Evolutionary conservation across 139 green algal genomes (phyloP).

Genomic region (Pleodorina starrii): DNA sequence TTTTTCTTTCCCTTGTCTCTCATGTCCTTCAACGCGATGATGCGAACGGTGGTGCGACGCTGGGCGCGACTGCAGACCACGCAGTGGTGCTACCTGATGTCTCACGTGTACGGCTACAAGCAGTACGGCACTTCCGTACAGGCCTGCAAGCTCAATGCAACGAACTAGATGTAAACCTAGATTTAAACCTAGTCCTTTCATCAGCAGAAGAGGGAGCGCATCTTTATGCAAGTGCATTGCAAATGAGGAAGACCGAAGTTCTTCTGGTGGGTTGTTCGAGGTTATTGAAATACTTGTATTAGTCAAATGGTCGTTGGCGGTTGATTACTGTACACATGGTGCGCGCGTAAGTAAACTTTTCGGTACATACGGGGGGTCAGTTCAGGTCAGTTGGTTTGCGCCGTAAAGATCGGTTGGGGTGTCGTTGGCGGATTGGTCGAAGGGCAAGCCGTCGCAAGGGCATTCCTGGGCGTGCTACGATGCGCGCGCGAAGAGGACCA

Average conservation of each 20-base stretch:
- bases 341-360: neutral
- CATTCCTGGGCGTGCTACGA: too few relatives aligned
- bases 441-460: too few relatives aligned
- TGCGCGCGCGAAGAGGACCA: too few relatives aligned
- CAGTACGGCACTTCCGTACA: slow-evolving; percentile 7
- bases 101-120: neutral
- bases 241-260: neutral
- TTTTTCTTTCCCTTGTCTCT: neutral
- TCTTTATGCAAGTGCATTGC: neutral
- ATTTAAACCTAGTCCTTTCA: neutral
- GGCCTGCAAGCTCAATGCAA: slow-evolving; percentile 13
- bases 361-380: neutral
- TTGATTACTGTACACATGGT: neutral
- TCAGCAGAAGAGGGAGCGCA: neutral
- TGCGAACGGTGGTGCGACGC: too few relatives aligned
- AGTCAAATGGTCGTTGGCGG: neutral
- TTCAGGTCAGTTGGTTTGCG: neutral
- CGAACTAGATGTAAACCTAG: neutral
- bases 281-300: neutral
- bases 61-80: slow-evolving; percentile 6
- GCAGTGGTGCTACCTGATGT: slow-evolving; percentile 36
- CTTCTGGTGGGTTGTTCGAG: neutral
- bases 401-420: too few relatives aligned
- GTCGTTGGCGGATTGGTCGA: too few relatives aligned
- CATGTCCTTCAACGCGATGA: neutral